Evolutionary conservation across 2,329 filamentous ascomycete genomes (phyloP).

Genomic region (Diaporthe amygdali): DNA sequence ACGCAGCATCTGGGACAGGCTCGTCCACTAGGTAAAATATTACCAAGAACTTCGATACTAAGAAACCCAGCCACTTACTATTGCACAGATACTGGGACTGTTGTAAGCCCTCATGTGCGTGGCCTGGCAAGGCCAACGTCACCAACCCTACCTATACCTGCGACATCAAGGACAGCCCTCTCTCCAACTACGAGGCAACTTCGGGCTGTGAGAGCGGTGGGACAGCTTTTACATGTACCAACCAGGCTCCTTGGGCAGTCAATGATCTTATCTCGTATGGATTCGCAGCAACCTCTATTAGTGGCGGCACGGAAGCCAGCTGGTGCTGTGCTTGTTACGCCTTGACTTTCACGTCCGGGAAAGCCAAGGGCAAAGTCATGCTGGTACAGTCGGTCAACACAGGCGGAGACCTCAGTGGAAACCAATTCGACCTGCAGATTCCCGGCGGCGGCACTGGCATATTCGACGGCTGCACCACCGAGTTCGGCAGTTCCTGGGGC

Average conservation of each 20-base stretch:
- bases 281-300: slow-evolving; percentile 65
- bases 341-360: slow-evolving; percentile 57
- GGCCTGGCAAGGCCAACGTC: slow-evolving; percentile 62
- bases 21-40: neutral
- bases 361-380: slow-evolving; percentile 65
- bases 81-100: slow-evolving; percentile 63
- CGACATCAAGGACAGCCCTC: slow-evolving; percentile 57
- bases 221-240: slow-evolving; percentile 63
- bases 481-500: slow-evolving; percentile 12
- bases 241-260: slow-evolving; percentile 67
- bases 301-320: slow-evolving; percentile 58
- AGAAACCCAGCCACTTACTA: neutral
- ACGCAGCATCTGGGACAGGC: neutral
- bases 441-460: slow-evolving; percentile 62
- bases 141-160: slow-evolving; percentile 58
- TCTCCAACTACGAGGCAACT: slow-evolving; percentile 52
- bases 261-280: slow-evolving; percentile 65
- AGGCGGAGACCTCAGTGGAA: slow-evolving; percentile 58
- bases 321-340: slow-evolving; percentile 73
- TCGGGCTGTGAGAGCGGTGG: slow-evolving; percentile 62
- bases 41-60: neutral
- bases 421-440: slow-evolving; percentile 65
- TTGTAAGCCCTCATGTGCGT: slow-evolving; percentile 72
- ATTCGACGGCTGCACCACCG: slow-evolving; percentile 36
- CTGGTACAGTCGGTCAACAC: slow-evolving; percentile 70